These are phyloP conservation scores for Fusarium globosum DNA, from an alignment of 2,329 filamentous ascomycete species.

Conservation along the genomic window DNA sequence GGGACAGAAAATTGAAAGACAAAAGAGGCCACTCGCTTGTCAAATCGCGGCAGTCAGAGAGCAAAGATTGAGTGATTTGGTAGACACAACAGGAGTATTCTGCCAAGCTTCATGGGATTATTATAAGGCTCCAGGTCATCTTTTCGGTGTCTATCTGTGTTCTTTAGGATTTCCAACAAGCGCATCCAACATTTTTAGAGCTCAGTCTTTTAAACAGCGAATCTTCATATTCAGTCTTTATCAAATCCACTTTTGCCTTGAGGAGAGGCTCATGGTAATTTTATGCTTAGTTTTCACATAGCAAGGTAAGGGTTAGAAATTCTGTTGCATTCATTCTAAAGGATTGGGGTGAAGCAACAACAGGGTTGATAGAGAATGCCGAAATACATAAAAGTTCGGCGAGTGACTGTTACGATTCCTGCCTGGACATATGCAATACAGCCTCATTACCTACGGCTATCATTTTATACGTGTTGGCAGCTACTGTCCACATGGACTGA, in stretches of 20 bases:
- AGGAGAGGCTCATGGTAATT: not conserved
- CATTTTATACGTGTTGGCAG: not conserved
- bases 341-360: not conserved
- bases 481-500: not conserved
- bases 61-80: too few species aligned
- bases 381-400: not conserved
- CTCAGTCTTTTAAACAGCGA: not conserved
- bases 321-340: not conserved
- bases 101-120: not conserved
- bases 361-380: not conserved
- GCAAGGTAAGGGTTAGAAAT: not conserved
- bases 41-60: not conserved
- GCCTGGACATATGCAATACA: not conserved
- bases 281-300: not conserved
- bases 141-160: not conserved
- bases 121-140: not conserved
- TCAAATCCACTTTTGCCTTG: not conserved
- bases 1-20: not conserved
- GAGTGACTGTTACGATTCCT: not conserved
- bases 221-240: not conserved
- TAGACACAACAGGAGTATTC: not conserved
- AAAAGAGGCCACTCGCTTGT: not conserved
- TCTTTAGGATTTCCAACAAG: not conserved
- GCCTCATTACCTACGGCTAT: not conserved
- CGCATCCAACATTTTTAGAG: not conserved